Evolutionary conservation across 176 grass and related monocot species (phyloP).

Genomic region (Pontederia paniculata): DNA sequence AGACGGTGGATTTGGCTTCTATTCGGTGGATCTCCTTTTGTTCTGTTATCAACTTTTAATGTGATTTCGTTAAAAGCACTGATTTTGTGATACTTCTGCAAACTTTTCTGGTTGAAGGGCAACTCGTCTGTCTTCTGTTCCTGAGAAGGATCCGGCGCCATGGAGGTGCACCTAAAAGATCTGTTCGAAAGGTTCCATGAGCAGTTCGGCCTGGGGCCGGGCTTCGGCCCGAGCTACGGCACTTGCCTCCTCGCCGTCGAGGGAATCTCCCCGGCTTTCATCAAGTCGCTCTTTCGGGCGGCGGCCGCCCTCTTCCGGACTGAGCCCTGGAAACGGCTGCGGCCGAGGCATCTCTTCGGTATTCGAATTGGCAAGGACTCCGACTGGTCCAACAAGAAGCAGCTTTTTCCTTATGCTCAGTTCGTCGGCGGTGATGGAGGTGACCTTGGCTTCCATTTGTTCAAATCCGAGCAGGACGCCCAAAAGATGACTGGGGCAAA

Average conservation of each 20-base stretch:
- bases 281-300: conserved; percentile 26
- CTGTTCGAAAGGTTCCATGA: conserved; percentile 27
- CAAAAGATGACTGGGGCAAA: conserved; percentile 2
- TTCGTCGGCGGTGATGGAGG: conserved; percentile 6
- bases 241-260: conserved; percentile 29
- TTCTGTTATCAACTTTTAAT: too few species aligned
- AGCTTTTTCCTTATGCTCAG: conserved; percentile 4
- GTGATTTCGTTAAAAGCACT: too few species aligned
- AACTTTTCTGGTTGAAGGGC: too few species aligned
- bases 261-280: conserved; percentile 12
- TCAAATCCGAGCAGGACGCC: conserved; percentile 12
- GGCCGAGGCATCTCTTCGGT: conserved; percentile 20
- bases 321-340: conserved; percentile 26
- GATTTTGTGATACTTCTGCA: too few species aligned
- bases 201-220: conserved; percentile 26
- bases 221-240: conserved; percentile 26
- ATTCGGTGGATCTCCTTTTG: too few species aligned
- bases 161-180: conserved; percentile 32
- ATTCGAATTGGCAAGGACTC: conserved; percentile 7
- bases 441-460: conserved; percentile 11
- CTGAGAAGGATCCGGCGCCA: neutral
- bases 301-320: conserved; percentile 31
- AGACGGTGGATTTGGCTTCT: too few species aligned
- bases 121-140: too few species aligned
- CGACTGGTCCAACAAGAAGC: conserved; percentile 15